A percentile compares a stretch with the other conserved stretches of the same genome.
Conservation (phyloP, 2,329 filamentous ascomycete species). For the Spiromastix sp. region DNA sequence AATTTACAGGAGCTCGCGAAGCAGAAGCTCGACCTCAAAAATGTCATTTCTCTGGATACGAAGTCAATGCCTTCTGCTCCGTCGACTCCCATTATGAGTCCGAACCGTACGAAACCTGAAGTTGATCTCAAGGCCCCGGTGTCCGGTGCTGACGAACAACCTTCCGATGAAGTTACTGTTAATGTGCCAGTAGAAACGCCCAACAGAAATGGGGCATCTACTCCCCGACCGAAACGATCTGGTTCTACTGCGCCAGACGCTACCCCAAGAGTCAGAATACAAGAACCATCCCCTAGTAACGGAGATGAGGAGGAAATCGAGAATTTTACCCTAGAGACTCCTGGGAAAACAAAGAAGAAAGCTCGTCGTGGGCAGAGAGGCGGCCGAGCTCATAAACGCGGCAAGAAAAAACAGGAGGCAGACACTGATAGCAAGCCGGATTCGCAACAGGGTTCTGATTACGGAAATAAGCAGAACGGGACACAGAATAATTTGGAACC, state of each 20-base stretch:
- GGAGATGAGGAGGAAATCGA: slow-evolving; percentile 25
- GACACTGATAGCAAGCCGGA: slow-evolving; percentile 43
- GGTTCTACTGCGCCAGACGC: slow-evolving; percentile 19
- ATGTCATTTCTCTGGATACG: slow-evolving; percentile 31
- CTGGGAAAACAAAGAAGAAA: slow-evolving; percentile 54
- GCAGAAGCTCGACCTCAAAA: slow-evolving; percentile 36
- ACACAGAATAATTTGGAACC: slow-evolving; percentile 45
- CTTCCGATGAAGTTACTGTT: slow-evolving; percentile 21
- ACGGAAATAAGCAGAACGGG: slow-evolving; percentile 28
- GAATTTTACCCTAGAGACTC: slow-evolving; percentile 17
- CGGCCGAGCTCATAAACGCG: slow-evolving; percentile 53
- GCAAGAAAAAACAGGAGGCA: slow-evolving; percentile 45
- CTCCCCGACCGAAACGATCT: slow-evolving; percentile 14
- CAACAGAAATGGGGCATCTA: too few relatives aligned
- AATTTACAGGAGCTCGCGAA: slow-evolving; percentile 31
- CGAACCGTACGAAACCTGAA: too few relatives aligned
- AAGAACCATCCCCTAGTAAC: slow-evolving; percentile 25
- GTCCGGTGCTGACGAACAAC: neutral
- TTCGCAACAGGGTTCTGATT: slow-evolving; percentile 38
- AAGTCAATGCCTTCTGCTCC: slow-evolving; percentile 26
- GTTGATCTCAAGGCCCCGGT: too few relatives aligned
- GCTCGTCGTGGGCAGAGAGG: slow-evolving; percentile 61
- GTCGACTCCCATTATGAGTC: slow-evolving; percentile 28
- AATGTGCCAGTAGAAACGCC: too few relatives aligned
- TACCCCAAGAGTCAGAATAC: slow-evolving; percentile 29